Conservation (phyloP, 176 grass and related monocot species). For the Paspalum notatum region DNA sequence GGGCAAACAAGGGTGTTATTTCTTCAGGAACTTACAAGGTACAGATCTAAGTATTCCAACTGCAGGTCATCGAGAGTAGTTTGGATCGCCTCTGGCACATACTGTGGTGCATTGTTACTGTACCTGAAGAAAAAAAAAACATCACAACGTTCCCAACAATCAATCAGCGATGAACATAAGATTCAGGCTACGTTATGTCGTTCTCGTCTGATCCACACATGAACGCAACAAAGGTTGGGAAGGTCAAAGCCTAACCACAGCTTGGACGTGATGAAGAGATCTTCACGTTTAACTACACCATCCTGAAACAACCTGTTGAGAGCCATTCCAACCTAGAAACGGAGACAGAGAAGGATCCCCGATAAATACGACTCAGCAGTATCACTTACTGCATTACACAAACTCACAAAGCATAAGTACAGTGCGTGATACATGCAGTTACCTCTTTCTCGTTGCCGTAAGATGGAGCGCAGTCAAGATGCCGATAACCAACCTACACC, state of each 20-base stretch:
- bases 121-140: constrained; percentile 19
- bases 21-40: constrained; percentile 43
- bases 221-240: neutral
- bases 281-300: constrained; percentile 7
- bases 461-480: constrained; percentile 18
- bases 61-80: constrained; percentile 44
- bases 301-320: constrained; percentile 13
- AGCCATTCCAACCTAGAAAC: constrained; percentile 6
- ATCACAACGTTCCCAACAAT: neutral
- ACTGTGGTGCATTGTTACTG: constrained; percentile 45
- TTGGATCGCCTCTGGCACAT: constrained; percentile 46
- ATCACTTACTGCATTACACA: too few relatives aligned
- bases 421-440: neutral
- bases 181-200: neutral
- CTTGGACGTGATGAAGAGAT: constrained; percentile 34
- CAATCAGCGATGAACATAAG: neutral
- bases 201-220: neutral
- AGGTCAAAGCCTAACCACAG: constrained; percentile 19
- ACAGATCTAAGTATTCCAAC: constrained; percentile 57
- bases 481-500: constrained; percentile 11
- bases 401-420: neutral
- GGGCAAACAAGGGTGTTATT: neutral
- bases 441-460: constrained; percentile 32
- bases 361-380: neutral
- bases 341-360: too few relatives aligned